These are phyloP conservation scores for Pestalotiopsis sp. DNA, from an alignment of 2,329 filamentous ascomycete species.

Conservation along the genomic window DNA sequence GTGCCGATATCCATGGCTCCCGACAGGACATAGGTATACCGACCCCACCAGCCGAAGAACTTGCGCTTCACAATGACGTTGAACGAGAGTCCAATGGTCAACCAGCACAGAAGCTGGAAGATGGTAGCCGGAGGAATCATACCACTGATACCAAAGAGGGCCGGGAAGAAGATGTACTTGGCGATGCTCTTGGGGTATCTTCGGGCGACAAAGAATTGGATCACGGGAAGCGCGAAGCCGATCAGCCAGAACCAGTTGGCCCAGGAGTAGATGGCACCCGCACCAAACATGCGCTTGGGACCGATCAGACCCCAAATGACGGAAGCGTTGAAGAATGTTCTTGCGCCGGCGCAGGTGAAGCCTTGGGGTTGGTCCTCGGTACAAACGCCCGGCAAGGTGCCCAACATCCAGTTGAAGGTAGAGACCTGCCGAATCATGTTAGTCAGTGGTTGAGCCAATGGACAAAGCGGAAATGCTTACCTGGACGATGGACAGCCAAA, in stretches of 20 bases:
- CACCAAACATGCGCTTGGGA: slow-evolving; percentile 52
- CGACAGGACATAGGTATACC: slow-evolving; percentile 62
- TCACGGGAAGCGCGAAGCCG: slow-evolving; percentile 48
- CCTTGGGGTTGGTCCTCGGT: slow-evolving; percentile 46
- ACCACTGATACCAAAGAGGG: slow-evolving; percentile 53
- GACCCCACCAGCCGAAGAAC: slow-evolving; percentile 59
- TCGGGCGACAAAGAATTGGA: slow-evolving; percentile 51
- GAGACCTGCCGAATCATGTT: slow-evolving; percentile 22
- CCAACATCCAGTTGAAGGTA: slow-evolving; percentile 42
- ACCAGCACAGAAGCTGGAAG: slow-evolving; percentile 19
- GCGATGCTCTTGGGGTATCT: slow-evolving; percentile 48
- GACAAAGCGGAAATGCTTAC: not conserved
- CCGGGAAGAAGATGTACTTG: slow-evolving; percentile 54
- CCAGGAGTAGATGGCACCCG: slow-evolving; percentile 46
- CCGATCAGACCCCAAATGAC: slow-evolving; percentile 66
- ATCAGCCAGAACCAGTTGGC: slow-evolving; percentile 60
- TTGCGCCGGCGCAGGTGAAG: slow-evolving; percentile 58
- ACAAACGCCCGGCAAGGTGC: slow-evolving; percentile 56
- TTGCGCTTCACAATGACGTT: slow-evolving; percentile 53
- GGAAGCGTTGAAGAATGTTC: slow-evolving; percentile 59
- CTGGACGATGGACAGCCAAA: slow-evolving; percentile 41
- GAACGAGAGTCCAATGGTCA: slow-evolving; percentile 53
- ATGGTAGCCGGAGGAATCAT: slow-evolving; percentile 58
- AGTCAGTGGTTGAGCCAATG: not conserved
- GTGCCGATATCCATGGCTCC: slow-evolving; percentile 58